phyloP scores from a whole-genome alignment of 2,329 filamentous ascomycete species.

The Keithomyces neogunnii region DNA sequence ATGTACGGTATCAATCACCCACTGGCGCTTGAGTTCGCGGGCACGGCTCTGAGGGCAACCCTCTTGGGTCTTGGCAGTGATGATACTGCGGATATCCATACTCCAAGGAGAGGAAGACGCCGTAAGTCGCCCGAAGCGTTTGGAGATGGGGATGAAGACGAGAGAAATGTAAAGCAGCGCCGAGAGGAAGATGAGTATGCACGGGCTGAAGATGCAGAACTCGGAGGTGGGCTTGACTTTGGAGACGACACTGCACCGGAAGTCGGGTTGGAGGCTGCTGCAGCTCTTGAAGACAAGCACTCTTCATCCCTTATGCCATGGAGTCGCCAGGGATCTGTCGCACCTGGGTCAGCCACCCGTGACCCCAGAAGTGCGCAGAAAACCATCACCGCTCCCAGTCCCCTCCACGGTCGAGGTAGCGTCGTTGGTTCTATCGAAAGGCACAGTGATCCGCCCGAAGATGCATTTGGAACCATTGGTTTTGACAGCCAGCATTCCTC shows the following conservation, averaged over 20 bases:
- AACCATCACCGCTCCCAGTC: conserved; percentile 22
- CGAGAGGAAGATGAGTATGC: conserved; percentile 20
- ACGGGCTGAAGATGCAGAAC: conserved; percentile 13
- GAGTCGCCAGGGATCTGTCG: conserved; percentile 37
- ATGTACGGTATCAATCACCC: conserved; percentile 29
- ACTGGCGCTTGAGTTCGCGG: conserved; percentile 35
- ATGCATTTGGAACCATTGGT: conserved; percentile 24
- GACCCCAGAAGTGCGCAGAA: conserved; percentile 30
- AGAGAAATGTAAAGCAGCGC: conserved; percentile 30
- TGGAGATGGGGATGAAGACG: conserved; percentile 23
- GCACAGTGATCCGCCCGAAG: conserved; percentile 34
- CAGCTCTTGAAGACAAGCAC: conserved; percentile 58
- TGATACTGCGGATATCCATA: conserved; percentile 9
- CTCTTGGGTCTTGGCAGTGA: conserved; percentile 17
- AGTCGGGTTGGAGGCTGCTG: conserved; percentile 58
- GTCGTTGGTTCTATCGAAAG: conserved; percentile 33
- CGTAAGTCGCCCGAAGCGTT: conserved; percentile 37
- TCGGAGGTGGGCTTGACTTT: conserved; percentile 21
- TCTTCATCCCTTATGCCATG: conserved; percentile 44
- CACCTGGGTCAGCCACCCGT: conserved; percentile 38
- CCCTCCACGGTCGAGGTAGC: conserved; percentile 28
- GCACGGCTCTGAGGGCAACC: conserved; percentile 29
- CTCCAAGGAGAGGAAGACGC: conserved; percentile 22
- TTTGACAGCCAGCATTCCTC: conserved; percentile 24
- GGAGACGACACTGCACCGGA: conserved; percentile 47